Evolutionary conservation across 148 eudicot genomes (phyloP).

Genomic region (Heliamphora exappendiculata): DNA sequence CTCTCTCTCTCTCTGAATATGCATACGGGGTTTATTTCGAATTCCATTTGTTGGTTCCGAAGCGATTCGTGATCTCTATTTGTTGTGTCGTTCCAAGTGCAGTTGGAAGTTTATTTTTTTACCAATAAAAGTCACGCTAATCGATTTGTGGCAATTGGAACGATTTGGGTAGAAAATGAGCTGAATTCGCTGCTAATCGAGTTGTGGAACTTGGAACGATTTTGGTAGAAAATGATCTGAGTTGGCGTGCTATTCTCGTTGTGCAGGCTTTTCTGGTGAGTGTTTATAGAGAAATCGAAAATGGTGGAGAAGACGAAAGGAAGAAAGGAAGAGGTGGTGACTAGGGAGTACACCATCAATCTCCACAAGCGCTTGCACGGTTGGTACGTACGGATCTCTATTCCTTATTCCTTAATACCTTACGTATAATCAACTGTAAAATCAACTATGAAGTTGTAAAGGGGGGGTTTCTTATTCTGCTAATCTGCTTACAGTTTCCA

Average conservation of each 20-base stretch:
- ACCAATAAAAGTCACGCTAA: too few species aligned
- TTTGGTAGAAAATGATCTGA: background rate
- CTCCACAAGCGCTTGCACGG: conserved; percentile 64
- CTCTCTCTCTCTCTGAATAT: too few species aligned
- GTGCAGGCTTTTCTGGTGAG: background rate
- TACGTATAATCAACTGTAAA: background rate
- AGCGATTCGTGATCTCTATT: background rate
- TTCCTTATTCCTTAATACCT: background rate
- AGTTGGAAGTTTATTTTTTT: background rate
- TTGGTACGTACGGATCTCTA: conserved; percentile 26
- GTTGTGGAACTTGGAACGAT: background rate
- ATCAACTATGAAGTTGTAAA: background rate
- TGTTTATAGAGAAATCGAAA: conserved; percentile 12
- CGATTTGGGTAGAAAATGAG: too few species aligned
- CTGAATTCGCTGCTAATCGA: background rate
- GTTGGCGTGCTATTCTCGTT: background rate
- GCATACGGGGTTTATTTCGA: background rate
- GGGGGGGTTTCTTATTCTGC: background rate
- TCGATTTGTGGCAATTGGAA: too few species aligned
- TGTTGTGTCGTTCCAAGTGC: background rate
- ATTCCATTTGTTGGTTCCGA: background rate
- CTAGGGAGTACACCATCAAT: conserved; percentile 67
- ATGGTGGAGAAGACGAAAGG: conserved; percentile 49
- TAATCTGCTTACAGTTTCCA: too few species aligned
- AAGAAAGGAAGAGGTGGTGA: conserved; percentile 60